Evolutionary conservation across 148 eudicot genomes (phyloP).

Genomic region (Rhododendron griersonianum): DNA sequence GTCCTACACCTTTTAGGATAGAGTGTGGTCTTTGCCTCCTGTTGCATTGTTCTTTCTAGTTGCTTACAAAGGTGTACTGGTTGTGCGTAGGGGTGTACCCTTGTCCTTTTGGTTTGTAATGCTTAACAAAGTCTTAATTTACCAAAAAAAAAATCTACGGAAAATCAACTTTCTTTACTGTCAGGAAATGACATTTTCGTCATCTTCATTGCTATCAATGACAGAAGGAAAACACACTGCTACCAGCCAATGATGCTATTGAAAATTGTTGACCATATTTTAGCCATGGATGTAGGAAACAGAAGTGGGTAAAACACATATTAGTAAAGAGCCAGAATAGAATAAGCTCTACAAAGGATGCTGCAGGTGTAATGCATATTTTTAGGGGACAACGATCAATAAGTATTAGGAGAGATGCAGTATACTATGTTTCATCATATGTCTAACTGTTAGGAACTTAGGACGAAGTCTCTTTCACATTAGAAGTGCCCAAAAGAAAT

Average conservation of each 20-base stretch:
- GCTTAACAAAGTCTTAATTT: no score
- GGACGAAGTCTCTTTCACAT: neutral
- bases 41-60: no score
- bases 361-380: neutral
- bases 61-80: no score
- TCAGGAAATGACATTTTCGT: neutral
- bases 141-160: neutral
- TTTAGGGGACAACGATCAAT: neutral
- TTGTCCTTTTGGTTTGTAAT: no score
- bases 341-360: neutral
- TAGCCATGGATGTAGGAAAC: neutral
- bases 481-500: neutral
- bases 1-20: no score
- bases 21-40: no score
- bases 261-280: neutral
- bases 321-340: neutral
- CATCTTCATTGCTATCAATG: neutral
- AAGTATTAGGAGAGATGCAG: neutral
- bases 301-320: neutral
- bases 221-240: neutral
- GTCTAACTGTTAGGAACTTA: neutral
- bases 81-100: no score
- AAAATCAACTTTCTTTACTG: neutral
- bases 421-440: neutral
- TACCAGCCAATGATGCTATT: neutral